Evolutionary conservation across 441 rosid genomes (phyloP), one percentile per base, ranked within the genome.

Genomic region (Raphanus hybrid): DNA sequence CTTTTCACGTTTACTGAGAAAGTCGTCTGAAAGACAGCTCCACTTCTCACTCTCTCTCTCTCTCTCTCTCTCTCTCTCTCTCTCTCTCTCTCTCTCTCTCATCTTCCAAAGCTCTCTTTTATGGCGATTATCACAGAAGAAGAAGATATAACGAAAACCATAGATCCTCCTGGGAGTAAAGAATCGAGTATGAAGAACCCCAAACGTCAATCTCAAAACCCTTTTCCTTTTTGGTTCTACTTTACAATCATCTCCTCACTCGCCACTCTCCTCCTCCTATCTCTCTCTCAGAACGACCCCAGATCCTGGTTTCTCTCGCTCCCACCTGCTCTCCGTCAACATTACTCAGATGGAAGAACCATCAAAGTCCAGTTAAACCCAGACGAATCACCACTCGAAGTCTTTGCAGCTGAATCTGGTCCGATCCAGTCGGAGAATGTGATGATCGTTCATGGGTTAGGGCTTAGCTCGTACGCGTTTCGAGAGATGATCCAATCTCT

Each of bases 291-390:
- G 9, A 81, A 66, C 34, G 91, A 92, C 72, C 88, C 97, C n/a
- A 92, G 85, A 78, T 86, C 92, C n/a, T 90, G 90, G 87, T 92
- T 90, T 61, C 92, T 90, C 68, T 84, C 94, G 29, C 89, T 92
- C 15, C 87, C 93, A 6, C 50, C 79, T 64, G 70, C 90, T 16
- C 91, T 94, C 5, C 93, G 97, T 66, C 91, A 83, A 9, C 93
- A 94, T 80, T 90, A 89, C 87, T 90, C 97, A 32, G 71, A 82
- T 32, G 98, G 98, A 14, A 87, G 97, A 63, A 84, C 80, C 26
- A 76, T 94, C 26, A 94, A 94, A 70, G 91, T 90, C 66, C 96
- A 91, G 64, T 68, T 84, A 9, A 77, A 64, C 48, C 84, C 85
- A 6, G 43, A 76, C 67, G 89, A 81, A 39, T 70, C 87, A 11